These are phyloP conservation scores for Thelephora terrestris DNA, from an alignment of 1,284 basidiomycete species.

Conservation along the genomic window DNA sequence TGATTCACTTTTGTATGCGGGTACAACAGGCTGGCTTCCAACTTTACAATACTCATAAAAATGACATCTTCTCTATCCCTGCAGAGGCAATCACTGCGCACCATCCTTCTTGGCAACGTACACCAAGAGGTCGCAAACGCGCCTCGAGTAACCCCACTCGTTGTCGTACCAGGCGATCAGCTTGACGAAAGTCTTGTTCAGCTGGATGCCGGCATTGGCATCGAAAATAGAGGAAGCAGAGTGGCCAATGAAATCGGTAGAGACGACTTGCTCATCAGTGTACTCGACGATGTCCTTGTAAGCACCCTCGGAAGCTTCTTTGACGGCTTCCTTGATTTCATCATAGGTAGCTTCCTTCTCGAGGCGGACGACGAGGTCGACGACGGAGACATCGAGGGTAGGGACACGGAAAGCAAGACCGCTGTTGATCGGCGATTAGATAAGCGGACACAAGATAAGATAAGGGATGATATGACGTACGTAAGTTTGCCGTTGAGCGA, in stretches of 20 bases:
- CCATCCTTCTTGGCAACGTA: constrained; percentile 73
- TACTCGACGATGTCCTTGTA: constrained; percentile 86
- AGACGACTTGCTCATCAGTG: constrained; percentile 94
- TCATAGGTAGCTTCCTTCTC: constrained; percentile 85
- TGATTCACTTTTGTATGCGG: not conserved
- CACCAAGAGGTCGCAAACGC: constrained; percentile 86
- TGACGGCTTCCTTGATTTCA: constrained; percentile 84
- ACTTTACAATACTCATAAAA: not conserved
- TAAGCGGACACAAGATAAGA: not conserved
- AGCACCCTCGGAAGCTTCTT: constrained; percentile 68
- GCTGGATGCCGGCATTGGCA: constrained; percentile 85
- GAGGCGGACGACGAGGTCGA: constrained; percentile 92
- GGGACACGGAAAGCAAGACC: constrained; percentile 98
- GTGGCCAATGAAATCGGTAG: constrained; percentile 87
- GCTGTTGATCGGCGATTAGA: constrained; percentile 28
- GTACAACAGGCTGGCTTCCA: not conserved
- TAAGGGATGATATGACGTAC: constrained; percentile 28
- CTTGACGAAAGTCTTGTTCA: constrained; percentile 94
- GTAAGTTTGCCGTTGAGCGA: constrained; percentile 95
- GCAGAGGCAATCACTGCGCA: constrained; percentile 15
- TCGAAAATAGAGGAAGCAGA: constrained; percentile 83
- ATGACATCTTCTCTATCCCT: not conserved
- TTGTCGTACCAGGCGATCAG: constrained; percentile 95
- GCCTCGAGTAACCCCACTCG: constrained; percentile 94
- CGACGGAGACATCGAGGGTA: constrained; percentile 94